These are phyloP conservation scores for Lyophyllum atratum DNA, from an alignment of 768 basidiomycete species.

Conservation along the genomic window DNA sequence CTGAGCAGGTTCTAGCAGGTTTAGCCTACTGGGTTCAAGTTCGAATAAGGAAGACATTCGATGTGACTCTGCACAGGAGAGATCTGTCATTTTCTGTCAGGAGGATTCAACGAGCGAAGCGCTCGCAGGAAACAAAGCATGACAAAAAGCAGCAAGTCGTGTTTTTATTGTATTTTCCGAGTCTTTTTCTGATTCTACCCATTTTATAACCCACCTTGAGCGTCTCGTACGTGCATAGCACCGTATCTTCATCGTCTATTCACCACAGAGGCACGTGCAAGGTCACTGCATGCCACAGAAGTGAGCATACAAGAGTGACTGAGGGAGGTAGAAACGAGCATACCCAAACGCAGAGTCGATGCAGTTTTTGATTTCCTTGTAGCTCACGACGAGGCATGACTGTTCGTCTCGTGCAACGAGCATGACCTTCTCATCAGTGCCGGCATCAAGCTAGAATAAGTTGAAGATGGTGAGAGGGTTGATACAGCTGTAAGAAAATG, in stretches of 20 bases:
- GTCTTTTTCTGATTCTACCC: constrained; percentile 62
- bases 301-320: neutral
- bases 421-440: constrained; percentile 94
- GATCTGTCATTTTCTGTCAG: no score
- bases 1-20: no score
- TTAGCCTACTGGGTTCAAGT: no score
- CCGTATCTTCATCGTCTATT: constrained; percentile 7
- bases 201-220: constrained; percentile 43
- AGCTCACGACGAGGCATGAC: constrained; percentile 91
- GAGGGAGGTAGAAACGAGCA: constrained; percentile 25
- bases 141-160: constrained; percentile 19
- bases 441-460: constrained; percentile 76
- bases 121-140: neutral
- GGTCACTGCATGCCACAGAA: constrained; percentile 40
- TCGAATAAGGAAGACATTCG: no score
- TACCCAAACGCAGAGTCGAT: constrained; percentile 84
- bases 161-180: constrained; percentile 32
- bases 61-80: no score
- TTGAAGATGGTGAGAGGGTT: neutral
- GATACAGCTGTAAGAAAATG: constrained; percentile 5
- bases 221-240: neutral
- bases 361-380: constrained; percentile 87
- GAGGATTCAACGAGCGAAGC: no score
- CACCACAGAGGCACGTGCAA: constrained; percentile 36
- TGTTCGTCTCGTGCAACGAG: constrained; percentile 94